Base-by-base conservation (phyloP, 257 asterid genomes). In the Nicotiana otophora region DNA sequence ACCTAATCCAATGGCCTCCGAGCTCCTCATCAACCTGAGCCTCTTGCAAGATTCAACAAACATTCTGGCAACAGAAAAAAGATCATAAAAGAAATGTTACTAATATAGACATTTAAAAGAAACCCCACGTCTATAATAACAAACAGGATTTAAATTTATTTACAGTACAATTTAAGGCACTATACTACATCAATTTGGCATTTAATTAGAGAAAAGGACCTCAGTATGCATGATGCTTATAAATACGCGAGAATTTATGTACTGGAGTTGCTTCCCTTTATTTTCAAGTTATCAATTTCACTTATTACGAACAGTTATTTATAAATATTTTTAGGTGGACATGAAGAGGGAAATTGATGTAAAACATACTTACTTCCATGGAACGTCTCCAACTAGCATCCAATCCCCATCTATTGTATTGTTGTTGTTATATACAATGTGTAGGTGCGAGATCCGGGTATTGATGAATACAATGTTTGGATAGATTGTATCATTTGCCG, bases 361-460 rank as follows among this genome's bases (percentile, higher is more conserved):
- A 74, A 26, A 81, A 84, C 92, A 82, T n/a, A n/a, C n/a, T n/a
- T 84, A 89, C 93, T 91, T 87, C 95, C 95, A 91, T 81, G 97
- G 96, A 84, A 94, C 97, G 88, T 94, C 98, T 86, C 96, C 97
- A 83, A 91, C 88, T 82, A 94, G 82, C 98, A 94, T 94, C 97
- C 97, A 92, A 58, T 92, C 97, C 70, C 96, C 97, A 87, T 94
- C 98, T 86, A n/a, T n/a, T n/a, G n/a, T n/a, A n/a, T n/a, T n/a
- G n/a, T n/a, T n/a, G n/a, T n/a, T n/a, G n/a, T n/a, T n/a, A n/a
- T n/a, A n/a, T n/a, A n/a, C n/a, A n/a, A n/a, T n/a, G n/a, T n/a
- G n/a, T n/a, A n/a, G n/a, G n/a, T n/a, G n/a, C n/a, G n/a, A n/a
- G n/a, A n/a, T n/a, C n/a, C n/a, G n/a, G n/a, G n/a, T n/a, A n/a